phyloP scores from a whole-genome alignment of 495 filamentous ascomycete species.

The Penicillium daleae region DNA sequence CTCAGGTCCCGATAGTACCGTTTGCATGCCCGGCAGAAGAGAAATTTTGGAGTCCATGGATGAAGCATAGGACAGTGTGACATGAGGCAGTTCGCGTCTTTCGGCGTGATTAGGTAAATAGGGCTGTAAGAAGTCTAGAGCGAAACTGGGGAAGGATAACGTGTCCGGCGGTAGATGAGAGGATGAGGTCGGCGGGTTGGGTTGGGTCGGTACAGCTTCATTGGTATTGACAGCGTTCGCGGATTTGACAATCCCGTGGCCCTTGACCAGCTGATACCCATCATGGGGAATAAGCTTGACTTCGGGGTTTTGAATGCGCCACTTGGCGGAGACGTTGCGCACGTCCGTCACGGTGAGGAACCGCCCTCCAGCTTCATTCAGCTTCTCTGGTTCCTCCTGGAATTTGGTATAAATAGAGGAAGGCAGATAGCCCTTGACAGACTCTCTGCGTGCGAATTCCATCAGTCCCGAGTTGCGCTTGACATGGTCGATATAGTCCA shows the following conservation, averaged over 20 bases:
- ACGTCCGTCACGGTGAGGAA: conserved; percentile 56
- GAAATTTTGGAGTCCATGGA: conserved; percentile 84
- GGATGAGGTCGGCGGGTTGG: conserved; percentile 25
- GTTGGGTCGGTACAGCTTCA: conserved; percentile 19
- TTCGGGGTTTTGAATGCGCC: conserved; percentile 55
- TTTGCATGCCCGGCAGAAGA: conserved; percentile 73
- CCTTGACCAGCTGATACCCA: conserved; percentile 57
- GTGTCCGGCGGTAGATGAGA: conserved; percentile 46
- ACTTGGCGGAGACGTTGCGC: conserved; percentile 55
- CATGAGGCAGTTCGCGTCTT: conserved; percentile 46
- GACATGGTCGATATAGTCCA: conserved; percentile 55
- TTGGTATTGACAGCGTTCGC: conserved; percentile 21
- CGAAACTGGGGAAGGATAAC: conserved; percentile 48
- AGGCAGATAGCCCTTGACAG: conserved; percentile 55
- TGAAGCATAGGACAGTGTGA: conserved; percentile 87
- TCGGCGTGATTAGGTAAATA: conserved; percentile 47
- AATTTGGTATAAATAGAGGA: conserved; percentile 58
- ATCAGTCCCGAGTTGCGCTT: conserved; percentile 58
- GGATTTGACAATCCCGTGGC: conserved; percentile 51
- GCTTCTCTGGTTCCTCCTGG: conserved; percentile 50
- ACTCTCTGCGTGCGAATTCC: conserved; percentile 53
- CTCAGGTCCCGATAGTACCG: conserved; percentile 74
- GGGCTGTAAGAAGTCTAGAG: conserved; percentile 50
- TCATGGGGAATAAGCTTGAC: conserved; percentile 51
- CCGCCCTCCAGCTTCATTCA: conserved; percentile 53